Evolutionary conservation across 2,329 filamentous ascomycete species (phyloP), one percentile per base, ranked within the genome.

Genomic region (Alternaria hordeiaustralica): DNA sequence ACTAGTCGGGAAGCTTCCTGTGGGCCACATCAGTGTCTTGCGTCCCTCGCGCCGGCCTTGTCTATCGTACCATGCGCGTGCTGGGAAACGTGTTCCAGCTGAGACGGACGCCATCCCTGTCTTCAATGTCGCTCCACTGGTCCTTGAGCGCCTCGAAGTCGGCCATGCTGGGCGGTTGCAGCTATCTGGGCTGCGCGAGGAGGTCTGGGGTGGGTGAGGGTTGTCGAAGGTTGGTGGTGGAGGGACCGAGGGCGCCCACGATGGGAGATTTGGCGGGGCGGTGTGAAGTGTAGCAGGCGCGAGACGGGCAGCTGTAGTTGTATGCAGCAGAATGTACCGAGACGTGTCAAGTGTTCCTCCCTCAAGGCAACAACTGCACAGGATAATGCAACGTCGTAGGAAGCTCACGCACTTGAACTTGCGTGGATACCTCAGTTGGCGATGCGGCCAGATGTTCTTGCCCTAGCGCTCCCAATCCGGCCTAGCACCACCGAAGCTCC

Each of bases 81-180:
- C 94, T 97, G 54, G 96, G 96, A 78, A 99, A 97, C 65, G 96
- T 96, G 80, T 99, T 99, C 96, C 96, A 99, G 83, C 95, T 97
- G 71, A 99, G 87, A 68, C 96, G 90, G 77, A 98, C 89, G 65
- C 96, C 96, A 89, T 99, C 96, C 73, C 93, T 90, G 78, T 99
- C 96, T 85, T 99, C 96, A 63, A 97, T 90, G 81, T 97, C 94
- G 77, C 91, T 93, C 94, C 94, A 97, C 84, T 95, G 92, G 83
- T 97, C 94, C 84, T 97, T 97, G 72, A 97, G 84, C 72, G 90
- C 87, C 81, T 97, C 94, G 86, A 93, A 97, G 80, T 97, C 75
- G 53, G 74, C 94, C 94, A 97, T 97, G 67, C 67, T 84, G 76
- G 66, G 53, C 30, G 55, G 57, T 47, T 18, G 51, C 63, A 43